A percentile compares a stretch with the other conserved stretches of the same genome.
Evolutionary conservation across 208 protist species (phyloP).

Genomic region (Novymonas esmeraldas): DNA sequence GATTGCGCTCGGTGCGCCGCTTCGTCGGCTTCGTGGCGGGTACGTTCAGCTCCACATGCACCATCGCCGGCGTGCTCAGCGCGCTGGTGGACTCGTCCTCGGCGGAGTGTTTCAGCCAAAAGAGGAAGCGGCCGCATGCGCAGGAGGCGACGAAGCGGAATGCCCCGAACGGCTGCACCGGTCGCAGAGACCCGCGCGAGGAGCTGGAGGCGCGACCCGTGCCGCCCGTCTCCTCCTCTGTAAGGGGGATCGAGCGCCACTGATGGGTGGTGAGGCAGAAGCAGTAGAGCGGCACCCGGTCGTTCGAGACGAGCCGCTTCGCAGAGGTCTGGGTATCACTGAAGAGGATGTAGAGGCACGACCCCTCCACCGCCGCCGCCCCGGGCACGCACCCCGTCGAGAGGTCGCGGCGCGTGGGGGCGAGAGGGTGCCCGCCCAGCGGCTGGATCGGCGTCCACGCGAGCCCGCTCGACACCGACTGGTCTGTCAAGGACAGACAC

Average conservation of each 20-base stretch:
- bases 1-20: conserved; percentile 12
- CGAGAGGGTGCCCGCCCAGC: conserved; percentile 6
- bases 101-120: conserved; percentile 5
- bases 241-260: background rate
- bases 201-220: background rate
- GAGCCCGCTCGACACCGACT: background rate
- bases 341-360: conserved; percentile 10
- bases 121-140: conserved; percentile 13
- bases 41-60: conserved; percentile 10
- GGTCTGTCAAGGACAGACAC: conserved; percentile 6
- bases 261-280: conserved; percentile 17
- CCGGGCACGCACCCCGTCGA: background rate
- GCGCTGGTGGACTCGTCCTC: background rate
- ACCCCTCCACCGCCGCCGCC: conserved; percentile 4
- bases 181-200: background rate
- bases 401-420: background rate
- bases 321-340: background rate
- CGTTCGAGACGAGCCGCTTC: background rate
- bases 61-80: conserved; percentile 2
- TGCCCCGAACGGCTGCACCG: background rate
- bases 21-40: conserved; percentile 2
- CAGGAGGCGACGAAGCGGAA: conserved; percentile 6
- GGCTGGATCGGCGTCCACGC: conserved; percentile 9
- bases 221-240: background rate
- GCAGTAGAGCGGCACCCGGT: conserved; percentile 4